Percentiles rank a stretch among this genome's conserved stretches.
phyloP scores from a whole-genome alignment of 2,329 filamentous ascomycete genomes.

The Atkinsonella texensis region DNA sequence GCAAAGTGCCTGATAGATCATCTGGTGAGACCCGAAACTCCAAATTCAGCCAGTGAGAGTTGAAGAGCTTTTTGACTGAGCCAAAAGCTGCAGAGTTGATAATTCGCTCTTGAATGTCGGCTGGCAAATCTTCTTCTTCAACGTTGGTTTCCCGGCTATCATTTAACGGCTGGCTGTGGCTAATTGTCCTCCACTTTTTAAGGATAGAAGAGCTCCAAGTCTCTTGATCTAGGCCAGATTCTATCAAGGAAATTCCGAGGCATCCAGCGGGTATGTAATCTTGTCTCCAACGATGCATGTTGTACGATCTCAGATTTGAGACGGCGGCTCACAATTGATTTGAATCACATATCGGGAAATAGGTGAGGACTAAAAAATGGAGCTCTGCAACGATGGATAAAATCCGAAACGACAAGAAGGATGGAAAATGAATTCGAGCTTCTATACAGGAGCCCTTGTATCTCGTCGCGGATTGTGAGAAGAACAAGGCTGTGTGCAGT shows the following conservation, averaged over 20 bases:
- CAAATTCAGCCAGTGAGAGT: slow-evolving; percentile 30
- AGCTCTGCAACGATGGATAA: not conserved
- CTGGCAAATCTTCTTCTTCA: slow-evolving; percentile 10
- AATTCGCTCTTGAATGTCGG: slow-evolving; percentile 17
- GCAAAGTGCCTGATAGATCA: slow-evolving; percentile 21
- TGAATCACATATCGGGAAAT: not conserved
- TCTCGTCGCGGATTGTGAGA: no score
- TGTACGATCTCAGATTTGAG: not conserved
- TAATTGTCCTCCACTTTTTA: slow-evolving; percentile 15
- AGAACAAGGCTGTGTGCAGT: not conserved
- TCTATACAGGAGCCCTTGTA: no score
- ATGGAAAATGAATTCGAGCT: no score
- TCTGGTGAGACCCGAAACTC: slow-evolving; percentile 20
- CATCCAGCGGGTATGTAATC: slow-evolving; percentile 31
- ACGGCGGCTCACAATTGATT: not conserved
- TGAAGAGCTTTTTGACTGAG: slow-evolving; percentile 20
- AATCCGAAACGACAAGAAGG: not conserved
- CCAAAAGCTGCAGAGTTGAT: slow-evolving; percentile 14
- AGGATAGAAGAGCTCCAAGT: slow-evolving; percentile 7
- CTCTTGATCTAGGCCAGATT: slow-evolving; percentile 8
- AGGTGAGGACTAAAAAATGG: not conserved
- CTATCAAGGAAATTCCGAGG: slow-evolving; percentile 17
- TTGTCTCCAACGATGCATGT: slow-evolving; percentile 10
- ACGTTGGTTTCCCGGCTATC: not conserved
- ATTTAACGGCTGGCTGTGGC: not conserved